These are phyloP conservation scores for Curvularia hawaiiensis DNA, from an alignment of 2,329 filamentous ascomycete species.

Conservation along the genomic window DNA sequence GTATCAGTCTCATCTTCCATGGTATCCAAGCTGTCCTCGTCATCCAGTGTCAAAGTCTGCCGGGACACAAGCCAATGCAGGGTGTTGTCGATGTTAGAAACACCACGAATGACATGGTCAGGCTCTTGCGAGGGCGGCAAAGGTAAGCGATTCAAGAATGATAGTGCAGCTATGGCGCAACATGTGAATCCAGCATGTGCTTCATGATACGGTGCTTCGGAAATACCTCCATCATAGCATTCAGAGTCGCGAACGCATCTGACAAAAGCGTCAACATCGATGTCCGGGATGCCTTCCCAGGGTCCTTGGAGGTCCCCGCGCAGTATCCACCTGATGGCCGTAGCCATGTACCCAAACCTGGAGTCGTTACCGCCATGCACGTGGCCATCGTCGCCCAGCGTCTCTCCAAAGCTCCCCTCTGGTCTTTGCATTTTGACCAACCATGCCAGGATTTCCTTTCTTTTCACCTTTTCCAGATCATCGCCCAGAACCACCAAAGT, in stretches of 20 bases:
- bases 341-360: slow-evolving; percentile 85
- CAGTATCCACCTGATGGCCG: slow-evolving; percentile 81
- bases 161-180: slow-evolving; percentile 80
- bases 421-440: slow-evolving; percentile 74
- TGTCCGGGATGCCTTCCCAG: slow-evolving; percentile 67
- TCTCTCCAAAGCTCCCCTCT: slow-evolving; percentile 92
- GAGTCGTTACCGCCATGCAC: slow-evolving; percentile 84
- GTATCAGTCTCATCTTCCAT: slow-evolving; percentile 46
- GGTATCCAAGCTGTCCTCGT: slow-evolving; percentile 50
- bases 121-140: slow-evolving; percentile 24
- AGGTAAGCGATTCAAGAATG: slow-evolving; percentile 70
- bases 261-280: slow-evolving; percentile 73
- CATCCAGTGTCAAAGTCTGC: slow-evolving; percentile 53
- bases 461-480: slow-evolving; percentile 66
- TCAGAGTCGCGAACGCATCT: slow-evolving; percentile 70
- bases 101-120: slow-evolving; percentile 39
- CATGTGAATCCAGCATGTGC: slow-evolving; percentile 91
- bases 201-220: slow-evolving; percentile 78
- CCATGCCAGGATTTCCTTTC: slow-evolving; percentile 73
- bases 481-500: slow-evolving; percentile 71
- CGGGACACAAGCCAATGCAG: slow-evolving; percentile 54
- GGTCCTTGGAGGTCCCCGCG: slow-evolving; percentile 62
- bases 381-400: slow-evolving; percentile 63
- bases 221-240: slow-evolving; percentile 85
- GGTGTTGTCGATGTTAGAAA: slow-evolving; percentile 47